phyloP scores from a whole-genome alignment of 192 early-diverging fungal species.

The Blastocladiella britannica region DNA sequence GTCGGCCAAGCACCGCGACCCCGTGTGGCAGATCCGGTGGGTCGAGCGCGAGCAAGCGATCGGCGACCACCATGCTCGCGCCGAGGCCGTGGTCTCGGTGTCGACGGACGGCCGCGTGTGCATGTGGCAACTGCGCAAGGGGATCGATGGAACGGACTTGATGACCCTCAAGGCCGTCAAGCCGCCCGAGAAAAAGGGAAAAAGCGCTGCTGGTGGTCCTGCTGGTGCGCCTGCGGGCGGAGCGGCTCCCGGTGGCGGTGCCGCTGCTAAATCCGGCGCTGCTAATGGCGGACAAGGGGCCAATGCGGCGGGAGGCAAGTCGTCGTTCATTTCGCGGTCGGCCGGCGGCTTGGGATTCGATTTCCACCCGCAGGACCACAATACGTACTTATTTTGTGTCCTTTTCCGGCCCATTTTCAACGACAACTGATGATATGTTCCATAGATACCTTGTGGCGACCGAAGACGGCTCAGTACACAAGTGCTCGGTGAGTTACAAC shows the following conservation, averaged over 20 bases:
- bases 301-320: constrained; percentile 5
- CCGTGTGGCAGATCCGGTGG: constrained; percentile 41
- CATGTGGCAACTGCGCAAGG: constrained; percentile 33
- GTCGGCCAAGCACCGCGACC: constrained; percentile 33
- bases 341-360: constrained; percentile 37
- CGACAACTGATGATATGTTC: not conserved
- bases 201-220: no score
- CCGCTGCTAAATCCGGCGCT: no score
- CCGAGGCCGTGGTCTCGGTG: constrained; percentile 26
- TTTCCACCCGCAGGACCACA: constrained; percentile 32
- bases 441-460: constrained; percentile 33
- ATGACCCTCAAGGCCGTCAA: constrained; percentile 33
- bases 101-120: constrained; percentile 34
- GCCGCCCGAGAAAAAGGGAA: constrained; percentile 16
- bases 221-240: no score
- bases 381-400: constrained; percentile 21
- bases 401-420: no score
- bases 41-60: constrained; percentile 24
- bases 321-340: constrained; percentile 31
- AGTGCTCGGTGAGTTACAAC: constrained; percentile 37
- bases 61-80: constrained; percentile 25
- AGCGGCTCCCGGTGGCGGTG: no score
- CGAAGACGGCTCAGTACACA: constrained; percentile 33
- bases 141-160: constrained; percentile 27
- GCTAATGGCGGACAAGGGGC: no score